Percentiles rank a stretch among this genome's conserved stretches.
phyloP scores from a whole-genome alignment of 495 filamentous ascomycete species.

The Melanomma pulvis-pyrius region DNA sequence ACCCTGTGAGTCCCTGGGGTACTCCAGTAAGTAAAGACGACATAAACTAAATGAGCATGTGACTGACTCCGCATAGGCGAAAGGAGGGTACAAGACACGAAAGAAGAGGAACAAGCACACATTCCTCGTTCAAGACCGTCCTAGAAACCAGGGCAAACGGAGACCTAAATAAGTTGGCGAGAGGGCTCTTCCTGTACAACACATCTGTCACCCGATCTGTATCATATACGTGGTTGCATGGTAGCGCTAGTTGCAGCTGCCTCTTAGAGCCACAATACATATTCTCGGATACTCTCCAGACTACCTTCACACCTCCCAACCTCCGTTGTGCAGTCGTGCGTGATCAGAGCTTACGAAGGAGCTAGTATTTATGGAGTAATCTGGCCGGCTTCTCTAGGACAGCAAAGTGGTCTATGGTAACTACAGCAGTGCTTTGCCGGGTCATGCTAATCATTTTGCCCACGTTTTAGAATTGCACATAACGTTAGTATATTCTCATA shows the following conservation, averaged over 20 bases:
- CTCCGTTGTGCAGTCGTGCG: not conserved
- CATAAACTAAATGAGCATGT: conserved; percentile 8
- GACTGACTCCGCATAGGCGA: conserved; percentile 61
- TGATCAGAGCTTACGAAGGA: too few relatives aligned
- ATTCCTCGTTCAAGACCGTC: conserved; percentile 47
- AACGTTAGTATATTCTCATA: not conserved
- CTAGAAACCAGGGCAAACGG: conserved; percentile 51
- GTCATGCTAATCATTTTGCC: too few relatives aligned
- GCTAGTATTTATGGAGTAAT: too few relatives aligned
- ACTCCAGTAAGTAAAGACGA: conserved; percentile 72
- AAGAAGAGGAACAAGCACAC: conserved; percentile 55
- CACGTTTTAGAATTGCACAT: too few relatives aligned
- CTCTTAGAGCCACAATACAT: not conserved
- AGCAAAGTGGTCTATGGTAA: too few relatives aligned
- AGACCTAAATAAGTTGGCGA: conserved; percentile 28
- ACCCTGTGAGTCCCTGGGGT: conserved; percentile 95
- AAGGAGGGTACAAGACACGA: conserved; percentile 95
- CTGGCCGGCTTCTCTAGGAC: too few relatives aligned
- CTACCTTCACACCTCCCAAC: not conserved
- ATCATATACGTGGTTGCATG: conserved; percentile 1
- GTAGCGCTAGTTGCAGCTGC: not conserved
- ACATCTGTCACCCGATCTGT: conserved; percentile 1
- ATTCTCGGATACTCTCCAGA: not conserved
- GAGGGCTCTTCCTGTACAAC: not conserved
- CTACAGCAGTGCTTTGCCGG: too few relatives aligned